phyloP scores from a whole-genome alignment of 306 rosid species.

The Prunus fruticosa region DNA sequence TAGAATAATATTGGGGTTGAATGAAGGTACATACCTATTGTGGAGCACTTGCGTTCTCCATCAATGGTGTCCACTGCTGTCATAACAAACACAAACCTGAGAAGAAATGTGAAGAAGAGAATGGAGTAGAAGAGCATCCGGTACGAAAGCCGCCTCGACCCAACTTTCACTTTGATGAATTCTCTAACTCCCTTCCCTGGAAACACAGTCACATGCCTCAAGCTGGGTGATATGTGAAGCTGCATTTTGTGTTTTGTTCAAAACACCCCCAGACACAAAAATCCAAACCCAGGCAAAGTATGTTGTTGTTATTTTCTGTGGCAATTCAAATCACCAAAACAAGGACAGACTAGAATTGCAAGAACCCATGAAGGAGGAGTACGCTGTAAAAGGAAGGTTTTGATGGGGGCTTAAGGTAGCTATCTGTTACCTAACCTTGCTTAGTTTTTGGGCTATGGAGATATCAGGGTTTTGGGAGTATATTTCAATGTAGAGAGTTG shows the following conservation, averaged over 20 bases:
- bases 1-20: background rate
- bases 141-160: constrained; percentile 70
- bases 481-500: constrained; percentile 31
- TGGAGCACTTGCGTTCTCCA: constrained; percentile 82
- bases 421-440: constrained; percentile 96
- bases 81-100: constrained; percentile 85
- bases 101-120: constrained; percentile 86
- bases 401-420: constrained; percentile 57
- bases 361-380: constrained; percentile 32
- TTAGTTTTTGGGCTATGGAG: constrained; percentile 64
- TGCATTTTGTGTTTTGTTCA: constrained; percentile 44
- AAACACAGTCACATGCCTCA: constrained; percentile 90
- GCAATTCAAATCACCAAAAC: constrained; percentile 44
- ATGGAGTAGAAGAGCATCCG: constrained; percentile 87
- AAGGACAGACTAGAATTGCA: constrained; percentile 41
- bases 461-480: constrained; percentile 27
- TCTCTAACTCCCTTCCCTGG: constrained; percentile 91
- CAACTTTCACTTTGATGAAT: constrained; percentile 84
- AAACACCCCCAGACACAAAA: background rate
- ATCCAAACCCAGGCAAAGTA: background rate
- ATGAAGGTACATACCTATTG: constrained; percentile 55
- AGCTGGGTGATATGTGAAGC: constrained; percentile 95
- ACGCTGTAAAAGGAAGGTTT: constrained; percentile 53
- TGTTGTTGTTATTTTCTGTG: constrained; percentile 13
- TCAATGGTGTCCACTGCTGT: constrained; percentile 90